Percentiles rank a stretch among this genome's conserved stretches.
phyloP scores from a whole-genome alignment of 2,329 filamentous ascomycete genomes.

The Alternaria burnsii region DNA sequence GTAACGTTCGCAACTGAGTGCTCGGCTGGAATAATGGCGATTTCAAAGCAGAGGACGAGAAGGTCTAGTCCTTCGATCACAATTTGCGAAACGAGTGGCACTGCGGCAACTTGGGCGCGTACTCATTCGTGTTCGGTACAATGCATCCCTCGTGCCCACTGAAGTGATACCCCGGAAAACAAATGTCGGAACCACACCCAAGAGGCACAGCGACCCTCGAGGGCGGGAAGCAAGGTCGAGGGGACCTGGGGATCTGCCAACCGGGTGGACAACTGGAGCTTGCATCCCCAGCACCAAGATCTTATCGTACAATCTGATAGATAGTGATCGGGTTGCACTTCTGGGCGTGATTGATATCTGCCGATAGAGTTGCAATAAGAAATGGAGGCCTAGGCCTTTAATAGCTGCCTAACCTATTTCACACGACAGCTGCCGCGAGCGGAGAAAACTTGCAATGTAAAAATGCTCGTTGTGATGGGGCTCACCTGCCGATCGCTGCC shows the following conservation, averaged over 20 bases:
- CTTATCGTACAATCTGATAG: conserved; percentile 11
- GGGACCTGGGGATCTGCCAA: conserved; percentile 46
- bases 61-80: conserved; percentile 20
- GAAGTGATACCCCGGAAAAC: conserved; percentile 5
- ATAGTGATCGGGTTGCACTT: conserved; percentile 3
- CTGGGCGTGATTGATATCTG: conserved; percentile 5
- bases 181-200: conserved; percentile 30
- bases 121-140: conserved; percentile 32
- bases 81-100: conserved; percentile 35
- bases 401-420: conserved; percentile 19
- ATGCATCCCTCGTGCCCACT: conserved; percentile 14
- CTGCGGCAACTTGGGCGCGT: conserved; percentile 22
- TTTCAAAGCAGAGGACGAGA: conserved; percentile 43
- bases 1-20: conserved; percentile 45
- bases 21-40: conserved; percentile 45
- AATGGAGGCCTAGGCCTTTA: conserved; percentile 14
- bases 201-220: conserved; percentile 42
- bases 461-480: conserved; percentile 30
- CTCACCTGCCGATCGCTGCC: conserved; percentile 37
- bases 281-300: conserved; percentile 4
- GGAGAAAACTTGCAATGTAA: conserved; percentile 25
- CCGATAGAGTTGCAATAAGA: conserved; percentile 7
- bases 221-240: conserved; percentile 52
- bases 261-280: conserved; percentile 32
- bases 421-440: conserved; percentile 19